phyloP scores from a whole-genome alignment of 2,329 filamentous ascomycete genomes.

The Hypomyces perniciosus region DNA sequence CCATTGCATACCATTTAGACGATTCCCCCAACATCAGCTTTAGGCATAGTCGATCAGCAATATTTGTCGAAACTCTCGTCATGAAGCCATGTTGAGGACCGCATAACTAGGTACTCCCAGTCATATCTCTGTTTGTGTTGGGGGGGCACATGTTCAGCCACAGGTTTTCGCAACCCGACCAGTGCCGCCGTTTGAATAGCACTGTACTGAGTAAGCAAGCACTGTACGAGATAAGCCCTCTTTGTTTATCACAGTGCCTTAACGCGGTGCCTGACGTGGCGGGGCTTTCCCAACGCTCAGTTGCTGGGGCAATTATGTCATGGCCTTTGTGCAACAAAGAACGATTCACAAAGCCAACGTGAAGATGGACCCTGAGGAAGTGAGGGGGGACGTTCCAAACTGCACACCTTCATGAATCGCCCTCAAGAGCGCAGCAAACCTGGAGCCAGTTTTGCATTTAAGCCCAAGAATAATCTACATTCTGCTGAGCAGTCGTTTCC shows the following conservation, averaged over 20 bases:
- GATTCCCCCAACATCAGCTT: constrained; percentile 4
- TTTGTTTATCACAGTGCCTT: constrained; percentile 13
- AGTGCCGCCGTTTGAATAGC: not conserved
- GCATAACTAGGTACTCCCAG: not conserved
- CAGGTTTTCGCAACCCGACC: no score
- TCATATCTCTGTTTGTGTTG: not conserved
- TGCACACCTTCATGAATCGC: constrained; percentile 16
- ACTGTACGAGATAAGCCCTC: constrained; percentile 3
- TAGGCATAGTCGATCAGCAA: constrained; percentile 8
- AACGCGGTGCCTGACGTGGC: not conserved
- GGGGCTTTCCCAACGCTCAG: constrained; percentile 11
- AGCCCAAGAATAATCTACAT: constrained; percentile 25
- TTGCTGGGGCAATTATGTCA: constrained; percentile 29
- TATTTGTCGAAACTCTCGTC: not conserved
- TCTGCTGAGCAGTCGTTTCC: constrained; percentile 20
- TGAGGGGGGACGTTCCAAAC: constrained; percentile 7
- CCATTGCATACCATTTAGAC: constrained; percentile 6
- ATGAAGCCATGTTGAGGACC: not conserved
- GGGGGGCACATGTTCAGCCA: no score
- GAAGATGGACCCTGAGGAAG: constrained; percentile 13
- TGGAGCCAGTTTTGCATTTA: constrained; percentile 27
- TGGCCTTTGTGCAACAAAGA: constrained; percentile 4
- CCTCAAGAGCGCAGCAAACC: constrained; percentile 20
- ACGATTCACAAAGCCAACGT: constrained; percentile 14
- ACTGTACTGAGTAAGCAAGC: not conserved